These are phyloP conservation scores for Hyaloscypha finlandica DNA, from an alignment of 495 filamentous ascomycete genomes.

Conservation along the genomic window DNA sequence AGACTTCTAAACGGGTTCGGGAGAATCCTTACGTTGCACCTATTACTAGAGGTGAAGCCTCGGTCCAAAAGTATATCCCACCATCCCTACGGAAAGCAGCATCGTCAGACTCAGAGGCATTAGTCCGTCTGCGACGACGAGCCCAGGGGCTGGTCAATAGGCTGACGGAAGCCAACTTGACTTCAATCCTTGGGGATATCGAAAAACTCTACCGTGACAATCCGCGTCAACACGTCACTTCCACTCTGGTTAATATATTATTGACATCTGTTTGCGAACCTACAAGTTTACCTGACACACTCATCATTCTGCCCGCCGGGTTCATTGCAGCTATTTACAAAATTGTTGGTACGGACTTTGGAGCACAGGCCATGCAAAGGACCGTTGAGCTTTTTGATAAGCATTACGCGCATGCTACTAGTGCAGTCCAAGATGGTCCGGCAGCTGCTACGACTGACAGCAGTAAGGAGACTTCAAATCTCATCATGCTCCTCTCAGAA, in stretches of 20 bases:
- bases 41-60: constrained; percentile 34
- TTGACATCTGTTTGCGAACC: constrained; percentile 75
- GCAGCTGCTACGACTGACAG: constrained; percentile 35
- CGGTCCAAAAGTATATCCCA: constrained; percentile 72
- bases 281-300: constrained; percentile 76
- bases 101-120: constrained; percentile 64
- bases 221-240: constrained; percentile 81
- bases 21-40: constrained; percentile 58
- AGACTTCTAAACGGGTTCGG: constrained; percentile 35
- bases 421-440: constrained; percentile 47
- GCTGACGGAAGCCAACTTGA: constrained; percentile 83
- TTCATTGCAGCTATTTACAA: constrained; percentile 90
- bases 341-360: constrained; percentile 82
- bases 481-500: constrained; percentile 81
- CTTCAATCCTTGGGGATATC: constrained; percentile 76
- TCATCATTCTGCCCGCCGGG: constrained; percentile 86
- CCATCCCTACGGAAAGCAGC: constrained; percentile 73
- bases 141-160: constrained; percentile 89
- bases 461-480: constrained; percentile 72
- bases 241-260: constrained; percentile 71
- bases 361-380: constrained; percentile 77
- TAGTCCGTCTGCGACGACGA: constrained; percentile 71
- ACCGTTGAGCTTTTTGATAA: constrained; percentile 69
- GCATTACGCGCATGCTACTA: constrained; percentile 47
- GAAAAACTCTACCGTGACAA: constrained; percentile 81